Conservation (phyloP, 2,329 filamentous ascomycete species). For the Ceratocystiopsis sp. region DNA sequence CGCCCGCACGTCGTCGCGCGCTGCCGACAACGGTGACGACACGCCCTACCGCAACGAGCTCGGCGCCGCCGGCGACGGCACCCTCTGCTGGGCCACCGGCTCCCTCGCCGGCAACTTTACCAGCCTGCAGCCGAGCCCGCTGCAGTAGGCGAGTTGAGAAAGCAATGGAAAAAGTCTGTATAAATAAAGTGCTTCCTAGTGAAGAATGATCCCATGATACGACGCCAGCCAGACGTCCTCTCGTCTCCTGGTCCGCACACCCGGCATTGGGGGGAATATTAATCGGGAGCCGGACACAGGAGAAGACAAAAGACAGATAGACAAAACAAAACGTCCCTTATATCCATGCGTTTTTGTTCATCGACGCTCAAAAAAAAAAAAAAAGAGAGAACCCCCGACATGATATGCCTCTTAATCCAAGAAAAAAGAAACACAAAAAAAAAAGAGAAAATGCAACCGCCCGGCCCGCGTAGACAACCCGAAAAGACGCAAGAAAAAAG, state of each 20-base stretch:
- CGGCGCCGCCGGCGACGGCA: neutral
- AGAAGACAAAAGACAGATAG: neutral
- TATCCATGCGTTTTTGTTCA: too few species aligned
- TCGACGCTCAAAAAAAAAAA: too few species aligned
- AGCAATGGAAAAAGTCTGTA: too few species aligned
- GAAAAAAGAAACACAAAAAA: neutral
- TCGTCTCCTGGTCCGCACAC: too few species aligned
- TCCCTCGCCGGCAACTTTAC: constrained; percentile 7
- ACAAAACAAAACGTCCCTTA: neutral
- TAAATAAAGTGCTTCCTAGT: too few species aligned
- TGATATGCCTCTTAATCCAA: too few species aligned
- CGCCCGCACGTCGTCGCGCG: too few species aligned
- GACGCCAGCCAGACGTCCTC: too few species aligned
- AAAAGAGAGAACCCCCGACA: neutral
- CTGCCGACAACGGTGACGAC: too few species aligned
- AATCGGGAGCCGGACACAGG: neutral
- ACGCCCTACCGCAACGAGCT: too few species aligned
- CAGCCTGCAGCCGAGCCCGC: constrained; percentile 9
- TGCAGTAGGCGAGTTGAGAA: constrained; percentile 1
- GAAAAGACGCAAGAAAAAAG: too few species aligned
- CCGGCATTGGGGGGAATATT: neutral
- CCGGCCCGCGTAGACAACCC: too few species aligned
- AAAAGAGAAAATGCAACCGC: neutral
- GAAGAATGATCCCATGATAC: neutral
- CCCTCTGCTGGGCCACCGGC: constrained; percentile 1